Evolutionary conservation across 2,329 filamentous ascomycete genomes (phyloP).

Genomic region (Xylaria sp.): DNA sequence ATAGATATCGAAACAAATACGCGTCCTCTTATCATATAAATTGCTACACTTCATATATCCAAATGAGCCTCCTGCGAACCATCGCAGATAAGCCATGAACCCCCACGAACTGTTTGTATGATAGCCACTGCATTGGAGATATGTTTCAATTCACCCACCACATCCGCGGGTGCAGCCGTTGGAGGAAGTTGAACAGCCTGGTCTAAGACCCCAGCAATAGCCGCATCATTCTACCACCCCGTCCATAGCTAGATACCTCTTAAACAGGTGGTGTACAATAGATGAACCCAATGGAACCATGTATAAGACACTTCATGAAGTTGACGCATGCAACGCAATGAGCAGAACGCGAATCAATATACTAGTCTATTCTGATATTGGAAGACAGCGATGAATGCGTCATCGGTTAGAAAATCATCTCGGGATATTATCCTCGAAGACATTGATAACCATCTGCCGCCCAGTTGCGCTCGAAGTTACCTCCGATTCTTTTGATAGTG

Average conservation of each 20-base stretch:
- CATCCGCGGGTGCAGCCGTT: not conserved
- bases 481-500: conserved; percentile 25
- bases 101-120: conserved; percentile 6
- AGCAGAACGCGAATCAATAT: conserved; percentile 15
- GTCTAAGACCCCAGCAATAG: not conserved
- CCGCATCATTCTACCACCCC: not conserved
- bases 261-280: not conserved
- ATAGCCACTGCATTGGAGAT: conserved; percentile 4
- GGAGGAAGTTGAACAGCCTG: not conserved
- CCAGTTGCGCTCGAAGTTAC: conserved; percentile 3
- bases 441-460: not conserved
- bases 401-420: not conserved
- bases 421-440: conserved; percentile 1
- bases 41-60: conserved; percentile 21
- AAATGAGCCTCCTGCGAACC: conserved; percentile 13
- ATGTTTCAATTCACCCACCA: not conserved
- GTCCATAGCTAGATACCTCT: not conserved
- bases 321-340: not conserved
- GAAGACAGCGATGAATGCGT: conserved; percentile 3
- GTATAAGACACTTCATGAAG: not conserved
- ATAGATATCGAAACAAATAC: not conserved
- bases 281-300: not conserved
- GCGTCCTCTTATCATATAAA: conserved; percentile 21
- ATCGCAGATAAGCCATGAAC: conserved; percentile 22
- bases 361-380: conserved; percentile 22